phyloP scores from a whole-genome alignment of 2,329 filamentous ascomycete species.

The Diaporthe longicolla region DNA sequence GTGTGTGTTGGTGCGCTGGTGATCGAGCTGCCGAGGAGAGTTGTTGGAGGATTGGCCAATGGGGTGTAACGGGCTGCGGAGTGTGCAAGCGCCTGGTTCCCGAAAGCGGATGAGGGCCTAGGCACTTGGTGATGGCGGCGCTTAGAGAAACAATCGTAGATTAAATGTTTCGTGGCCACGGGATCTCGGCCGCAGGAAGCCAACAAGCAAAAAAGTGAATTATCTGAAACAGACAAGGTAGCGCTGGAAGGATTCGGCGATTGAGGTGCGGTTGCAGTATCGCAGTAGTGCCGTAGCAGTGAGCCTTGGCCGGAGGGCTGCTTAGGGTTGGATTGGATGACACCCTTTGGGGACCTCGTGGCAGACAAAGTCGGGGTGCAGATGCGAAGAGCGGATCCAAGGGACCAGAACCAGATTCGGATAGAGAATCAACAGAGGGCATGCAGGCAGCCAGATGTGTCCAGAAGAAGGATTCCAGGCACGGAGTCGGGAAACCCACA shows the following conservation, averaged over 20 bases:
- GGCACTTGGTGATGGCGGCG: conserved; percentile 35
- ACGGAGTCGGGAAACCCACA: conserved; percentile 17
- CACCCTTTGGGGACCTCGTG: conserved; percentile 29
- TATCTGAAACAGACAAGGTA: conserved; percentile 39
- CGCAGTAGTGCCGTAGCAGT: background rate
- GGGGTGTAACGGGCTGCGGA: conserved; percentile 22
- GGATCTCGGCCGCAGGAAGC: conserved; percentile 25
- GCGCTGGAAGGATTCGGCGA: conserved; percentile 29
- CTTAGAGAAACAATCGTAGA: conserved; percentile 42
- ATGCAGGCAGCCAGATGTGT: conserved; percentile 11
- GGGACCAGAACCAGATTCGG: background rate
- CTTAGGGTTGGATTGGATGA: conserved; percentile 27
- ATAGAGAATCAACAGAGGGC: background rate
- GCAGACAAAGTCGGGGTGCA: conserved; percentile 9
- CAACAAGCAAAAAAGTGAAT: conserved; percentile 25
- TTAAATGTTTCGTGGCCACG: conserved; percentile 37
- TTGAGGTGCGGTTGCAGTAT: background rate
- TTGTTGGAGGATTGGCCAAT: conserved; percentile 38
- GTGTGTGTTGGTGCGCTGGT: background rate
- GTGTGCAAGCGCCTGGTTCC: conserved; percentile 40
- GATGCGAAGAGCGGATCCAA: conserved; percentile 25
- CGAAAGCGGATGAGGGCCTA: conserved; percentile 27
- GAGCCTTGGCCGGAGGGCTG: conserved; percentile 11
- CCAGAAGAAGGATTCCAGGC: conserved; percentile 24
- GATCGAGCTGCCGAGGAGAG: background rate